Base-by-base conservation (phyloP, 805 yeast species). In the Candida yuanshanica region DNA sequence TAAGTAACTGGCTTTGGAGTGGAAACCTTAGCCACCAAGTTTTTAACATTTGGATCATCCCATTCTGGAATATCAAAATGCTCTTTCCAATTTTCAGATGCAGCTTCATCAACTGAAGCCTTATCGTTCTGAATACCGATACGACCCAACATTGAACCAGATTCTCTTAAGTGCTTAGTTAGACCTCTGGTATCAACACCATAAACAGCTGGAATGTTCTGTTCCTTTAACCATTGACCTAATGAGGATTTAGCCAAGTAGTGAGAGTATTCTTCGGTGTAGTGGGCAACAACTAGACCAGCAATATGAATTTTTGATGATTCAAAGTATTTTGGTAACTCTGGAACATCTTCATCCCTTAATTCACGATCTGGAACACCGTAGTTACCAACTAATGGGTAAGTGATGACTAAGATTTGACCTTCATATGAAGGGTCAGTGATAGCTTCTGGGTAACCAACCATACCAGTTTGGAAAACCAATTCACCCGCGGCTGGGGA, bases 401-500 rank as follows among this genome's bases (percentile, higher is more conserved):
- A 93, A 41, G 99, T 93, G 66, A 93, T 85, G 49, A 93, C 97
- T 63, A 93, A 71, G 59, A 93, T 91, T 69, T 93, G 99, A 49
- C 99, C 99, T 61, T 86, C 90, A 67, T 93, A 93, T 35, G 98
- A 93, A 46, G 99, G 99, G 68, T 93, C 99, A 32, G 99, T 89
- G 65, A 93, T 79, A 39, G 97, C 81, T 68, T 93, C 99, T 33
- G 98, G 99, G 65, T 93, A 93, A 48, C 99, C 99, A 54, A 93
- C 98, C 96, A 93, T 90, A 72, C 99, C 98, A 49, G 99, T 93
- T 69, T 95, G 98, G 79, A 93, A 93, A 46, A 93, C 99, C 56
- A 95, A 79, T 70, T 93, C 99, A 75, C 99, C 99, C 43, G 98
- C 95, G 43, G 81, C 79, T 20, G 95, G 64, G 46, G 74, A 78